Evolutionary conservation across 2,329 filamentous ascomycete genomes (phyloP), one percentile per base, ranked within the genome.

Genomic region (Ophiocordyceps australis): DNA sequence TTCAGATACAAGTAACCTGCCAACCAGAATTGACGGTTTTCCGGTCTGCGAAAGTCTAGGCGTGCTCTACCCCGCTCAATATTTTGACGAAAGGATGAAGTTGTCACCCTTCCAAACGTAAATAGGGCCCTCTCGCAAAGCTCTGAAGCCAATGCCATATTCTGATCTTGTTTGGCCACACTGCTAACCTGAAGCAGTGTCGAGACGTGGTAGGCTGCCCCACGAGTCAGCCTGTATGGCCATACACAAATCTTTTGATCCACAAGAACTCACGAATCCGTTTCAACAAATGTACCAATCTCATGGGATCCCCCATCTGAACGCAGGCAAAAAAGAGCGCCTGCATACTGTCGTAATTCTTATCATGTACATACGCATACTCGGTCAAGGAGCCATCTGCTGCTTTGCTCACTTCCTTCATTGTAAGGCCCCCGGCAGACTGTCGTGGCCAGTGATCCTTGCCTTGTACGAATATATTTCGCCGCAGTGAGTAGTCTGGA

Each of bases 1-100:
- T 68, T 70, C 39, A 95, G 75, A 40, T 94, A 94, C 37, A 85
- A 73, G 59, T 83, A 92, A 7, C 74, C 79, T 2, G 82, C 79
- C 19, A 95, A 68, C 74, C 80, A 93, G 35, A 98, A 73, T 47
- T 95, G 86, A 22, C 89, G 67, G 46, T 95, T 95, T 46, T 92
- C 85, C 0, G 77, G 74, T 20, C 81, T 62, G 13, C 62, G 53
- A 43, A 94, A 95, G 41, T 86, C 71, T 8, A 98, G 55, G 11
- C 81, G 66, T 5, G 82, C 85, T 36, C 73, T 73, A 18, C 89
- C 89, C 41, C 74, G 65, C 28, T 77, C 66, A 5, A 98, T 51
- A 34, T 75, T 74, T 29, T 69, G 68, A 7, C 74, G 63, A 46
- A 95, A 98, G 0, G 77, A 70, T 7, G 81, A 86, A 31, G 89